Percentiles rank a stretch among this genome's conserved stretches.
These are phyloP conservation scores for Pseudocercospora fuligena DNA, from an alignment of 2,329 filamentous ascomycete genomes.

Conservation along the genomic window DNA sequence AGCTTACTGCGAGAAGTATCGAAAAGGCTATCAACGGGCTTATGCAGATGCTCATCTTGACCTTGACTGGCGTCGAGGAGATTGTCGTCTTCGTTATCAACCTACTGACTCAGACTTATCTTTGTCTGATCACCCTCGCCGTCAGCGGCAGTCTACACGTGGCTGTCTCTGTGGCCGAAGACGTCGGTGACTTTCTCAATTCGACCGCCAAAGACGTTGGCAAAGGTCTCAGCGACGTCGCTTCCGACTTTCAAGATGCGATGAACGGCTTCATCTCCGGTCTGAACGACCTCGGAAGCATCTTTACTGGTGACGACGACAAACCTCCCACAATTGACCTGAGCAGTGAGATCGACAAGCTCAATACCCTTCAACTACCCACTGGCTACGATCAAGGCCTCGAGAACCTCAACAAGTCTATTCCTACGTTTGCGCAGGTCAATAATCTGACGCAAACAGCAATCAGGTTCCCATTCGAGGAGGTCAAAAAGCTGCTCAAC, in stretches of 20 bases:
- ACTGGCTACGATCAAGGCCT: slow-evolving; percentile 71
- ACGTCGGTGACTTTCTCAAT: slow-evolving; percentile 66
- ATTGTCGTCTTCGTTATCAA: slow-evolving; percentile 92
- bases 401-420: slow-evolving; percentile 72
- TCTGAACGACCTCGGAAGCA: slow-evolving; percentile 49
- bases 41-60: slow-evolving; percentile 76
- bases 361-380: slow-evolving; percentile 73
- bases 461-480: slow-evolving; percentile 78
- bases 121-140: slow-evolving; percentile 84
- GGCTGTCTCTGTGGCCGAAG: slow-evolving; percentile 65
- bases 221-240: slow-evolving; percentile 55
- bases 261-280: slow-evolving; percentile 64
- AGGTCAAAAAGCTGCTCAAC: slow-evolving; percentile 76
- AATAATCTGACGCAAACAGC: slow-evolving; percentile 78
- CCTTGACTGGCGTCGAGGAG: slow-evolving; percentile 81
- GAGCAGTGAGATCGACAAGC: slow-evolving; percentile 64
- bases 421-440: slow-evolving; percentile 83
- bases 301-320: slow-evolving; percentile 47
- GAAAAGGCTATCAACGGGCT: slow-evolving; percentile 80
- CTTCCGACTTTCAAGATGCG: slow-evolving; percentile 49
- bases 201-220: slow-evolving; percentile 63
- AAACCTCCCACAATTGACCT: slow-evolving; percentile 66
- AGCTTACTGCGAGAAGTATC: slow-evolving; percentile 78
- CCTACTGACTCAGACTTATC: slow-evolving; percentile 85
- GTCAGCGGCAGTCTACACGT: slow-evolving; percentile 78